Base-by-base conservation (phyloP, 306 rosid species). In the Senna siamea region DNA sequence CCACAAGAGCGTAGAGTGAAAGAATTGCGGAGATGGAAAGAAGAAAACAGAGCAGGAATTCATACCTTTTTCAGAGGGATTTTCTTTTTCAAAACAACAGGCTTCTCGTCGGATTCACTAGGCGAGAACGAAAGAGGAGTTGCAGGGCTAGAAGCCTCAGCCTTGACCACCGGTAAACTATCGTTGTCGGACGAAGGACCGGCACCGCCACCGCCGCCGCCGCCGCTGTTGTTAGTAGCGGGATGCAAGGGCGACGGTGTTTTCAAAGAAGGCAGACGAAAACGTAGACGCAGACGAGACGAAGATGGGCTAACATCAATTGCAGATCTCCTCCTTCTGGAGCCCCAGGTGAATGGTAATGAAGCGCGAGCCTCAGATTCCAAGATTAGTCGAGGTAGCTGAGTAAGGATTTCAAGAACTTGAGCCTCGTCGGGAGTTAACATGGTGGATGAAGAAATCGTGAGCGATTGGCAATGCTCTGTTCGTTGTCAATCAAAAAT, bases 71-170 rank as follows among this genome's bases (percentile, higher is more conserved):
- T 77, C 58, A 66, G 63, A 13, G 66, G 26, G 23, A 34, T 7
- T 61, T 74, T 86, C 51, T 61, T 76, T 28, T 32, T 80, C 50
- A 20, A 9, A 40, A 30, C 55, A 18, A 77, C 52, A 17, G 69
- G 75, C 59, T 73, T 86, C 17, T 87, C 85, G 11, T 89, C 93
- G 15, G 91, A 85, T 67, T 87, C 93, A 52, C 87, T 70, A 1
- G 82, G 87, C 10, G 80, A 74, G 74, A 80, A 86, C 1, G 83
- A 78, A 32, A 85, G 79, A 66, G 93, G 93, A 17, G 96, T 89
- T 0, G 78, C 83, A 4, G 88, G 90, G 46, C 82, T 84, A 0
- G 79, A 30, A 76, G 86, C 66, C 60, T 83, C 52, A n/a, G 46
- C 51, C 74, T 87, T 81, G 43, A 18, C 75, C 69, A 15, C 22